Conservation (phyloP, 176 grass and related monocot species). For the Pharus latifolius region DNA sequence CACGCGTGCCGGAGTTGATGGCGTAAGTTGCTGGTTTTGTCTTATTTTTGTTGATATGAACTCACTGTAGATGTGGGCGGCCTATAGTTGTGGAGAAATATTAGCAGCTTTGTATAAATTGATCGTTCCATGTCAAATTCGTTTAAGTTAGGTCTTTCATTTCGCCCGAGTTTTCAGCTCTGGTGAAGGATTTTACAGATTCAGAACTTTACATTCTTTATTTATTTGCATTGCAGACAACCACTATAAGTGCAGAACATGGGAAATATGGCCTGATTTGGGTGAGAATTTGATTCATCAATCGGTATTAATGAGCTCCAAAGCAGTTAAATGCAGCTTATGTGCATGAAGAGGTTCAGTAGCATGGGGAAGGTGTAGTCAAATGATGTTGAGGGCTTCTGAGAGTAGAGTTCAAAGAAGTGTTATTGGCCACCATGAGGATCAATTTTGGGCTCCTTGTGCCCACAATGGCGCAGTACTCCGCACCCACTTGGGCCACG, state of each 20-base stretch:
- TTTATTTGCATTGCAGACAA: background rate
- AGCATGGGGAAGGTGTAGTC: constrained; percentile 7
- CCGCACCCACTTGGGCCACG: constrained; percentile 49
- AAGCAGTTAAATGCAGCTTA: background rate
- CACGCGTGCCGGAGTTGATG: too few species aligned
- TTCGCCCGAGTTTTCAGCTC: too few species aligned
- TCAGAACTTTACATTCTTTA: background rate
- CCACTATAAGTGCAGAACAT: background rate
- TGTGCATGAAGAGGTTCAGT: background rate
- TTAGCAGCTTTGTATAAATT: too few species aligned
- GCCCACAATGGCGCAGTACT: constrained; percentile 20
- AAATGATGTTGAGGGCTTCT: constrained; percentile 23
- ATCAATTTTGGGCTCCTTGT: constrained; percentile 32
- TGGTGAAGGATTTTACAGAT: background rate
- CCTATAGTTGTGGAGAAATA: too few species aligned
- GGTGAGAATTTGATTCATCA: background rate
- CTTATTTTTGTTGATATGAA: too few species aligned
- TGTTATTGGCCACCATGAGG: constrained; percentile 5
- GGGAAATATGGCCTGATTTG: background rate
- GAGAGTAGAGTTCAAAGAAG: background rate
- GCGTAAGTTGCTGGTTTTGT: too few species aligned
- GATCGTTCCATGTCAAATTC: too few species aligned
- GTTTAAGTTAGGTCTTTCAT: too few species aligned
- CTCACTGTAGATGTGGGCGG: too few species aligned
- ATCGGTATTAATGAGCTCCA: background rate